Conservation (phyloP, 2,329 filamentous ascomycete species). For the Fusarium sp. region DNA sequence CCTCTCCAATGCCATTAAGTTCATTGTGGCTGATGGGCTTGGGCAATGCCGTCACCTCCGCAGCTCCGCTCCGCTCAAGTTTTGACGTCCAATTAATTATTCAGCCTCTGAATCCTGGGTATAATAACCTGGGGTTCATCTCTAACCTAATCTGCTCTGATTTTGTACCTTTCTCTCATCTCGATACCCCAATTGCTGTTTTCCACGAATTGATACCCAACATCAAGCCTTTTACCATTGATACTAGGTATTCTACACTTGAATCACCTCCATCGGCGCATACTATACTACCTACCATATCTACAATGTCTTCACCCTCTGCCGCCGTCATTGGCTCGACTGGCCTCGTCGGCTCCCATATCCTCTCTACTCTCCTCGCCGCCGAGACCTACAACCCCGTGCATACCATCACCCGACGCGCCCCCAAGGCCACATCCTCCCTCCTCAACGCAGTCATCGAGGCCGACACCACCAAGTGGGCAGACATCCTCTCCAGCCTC, state of each 20-base stretch:
- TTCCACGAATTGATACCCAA: constrained; percentile 4
- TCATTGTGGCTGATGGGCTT: constrained; percentile 15
- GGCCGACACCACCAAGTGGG: constrained; percentile 76
- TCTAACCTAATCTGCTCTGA: background rate
- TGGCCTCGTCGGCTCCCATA: constrained; percentile 76
- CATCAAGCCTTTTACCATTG: background rate
- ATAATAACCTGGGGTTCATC: background rate
- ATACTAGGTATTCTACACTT: background rate
- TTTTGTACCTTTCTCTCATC: background rate
- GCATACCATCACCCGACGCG: constrained; percentile 74
- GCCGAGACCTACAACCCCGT: constrained; percentile 64
- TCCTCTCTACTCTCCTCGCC: constrained; percentile 73
- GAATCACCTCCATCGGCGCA: background rate
- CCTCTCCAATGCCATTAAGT: background rate
- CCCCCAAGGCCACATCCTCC: constrained; percentile 64
- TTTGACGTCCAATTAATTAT: background rate
- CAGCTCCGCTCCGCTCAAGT: background rate
- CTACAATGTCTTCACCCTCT: constrained; percentile 51
- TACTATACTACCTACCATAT: background rate
- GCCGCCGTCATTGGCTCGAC: constrained; percentile 72
- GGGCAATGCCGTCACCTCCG: constrained; percentile 16
- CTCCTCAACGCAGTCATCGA: constrained; percentile 73
- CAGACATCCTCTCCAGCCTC: constrained; percentile 65
- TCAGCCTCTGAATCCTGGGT: background rate
- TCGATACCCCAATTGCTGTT: constrained; percentile 13